Base-by-base conservation (phyloP, 2,329 filamentous ascomycete species). In the Talaromyces sp. region DNA sequence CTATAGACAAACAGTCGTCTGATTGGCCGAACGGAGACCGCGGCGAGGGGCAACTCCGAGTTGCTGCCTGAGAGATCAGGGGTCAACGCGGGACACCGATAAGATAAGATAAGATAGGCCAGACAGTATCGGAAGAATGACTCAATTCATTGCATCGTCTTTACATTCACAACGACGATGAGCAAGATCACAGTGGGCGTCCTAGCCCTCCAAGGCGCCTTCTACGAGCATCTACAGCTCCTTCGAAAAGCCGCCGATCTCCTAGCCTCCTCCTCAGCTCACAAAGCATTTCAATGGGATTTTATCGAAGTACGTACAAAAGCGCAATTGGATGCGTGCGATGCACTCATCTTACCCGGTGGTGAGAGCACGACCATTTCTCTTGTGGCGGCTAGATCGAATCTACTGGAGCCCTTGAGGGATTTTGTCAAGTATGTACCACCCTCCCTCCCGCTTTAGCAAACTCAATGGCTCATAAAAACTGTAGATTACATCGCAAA, bases 301-400 rank as follows among this genome's bases (percentile, higher is more conserved):
- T 91, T 95, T 73, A 83, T 90, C 68, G 89, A 97, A 77, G 92
- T 98, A 56, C 89, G 94, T 66, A 97, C 89, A 7, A 80, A 86
- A 2, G 80, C 82, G 7, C 85, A 97, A 72, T 84, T 99, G 37
- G 80, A 84, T 4, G 77, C 75, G 70, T 98, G 93, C 79, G 87
- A 94, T 77, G 94, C 88, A 31, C 85, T 99, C 50, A 87, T 99
- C 73, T 87, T 99, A 56, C 95, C 95, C 3, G 95, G 95, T 61
- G 95, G 95, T 67, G 95, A 99, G 78, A 97, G 92, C 79, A 98
- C 95, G 1, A 90, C 94, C 3, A 96, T 99, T 70, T 92, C 92
- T 11, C 85, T 97, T 35, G 91, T 97, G 17, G 95, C 95, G 3
- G 87, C 88, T 25, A 86, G 93, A 68, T 92, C 90, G 0, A 89